A percentile compares a stretch with the other conserved stretches of the same genome.
Evolutionary conservation across 768 basidiomycete species (phyloP).

Genomic region (Suillus clintonianus): DNA sequence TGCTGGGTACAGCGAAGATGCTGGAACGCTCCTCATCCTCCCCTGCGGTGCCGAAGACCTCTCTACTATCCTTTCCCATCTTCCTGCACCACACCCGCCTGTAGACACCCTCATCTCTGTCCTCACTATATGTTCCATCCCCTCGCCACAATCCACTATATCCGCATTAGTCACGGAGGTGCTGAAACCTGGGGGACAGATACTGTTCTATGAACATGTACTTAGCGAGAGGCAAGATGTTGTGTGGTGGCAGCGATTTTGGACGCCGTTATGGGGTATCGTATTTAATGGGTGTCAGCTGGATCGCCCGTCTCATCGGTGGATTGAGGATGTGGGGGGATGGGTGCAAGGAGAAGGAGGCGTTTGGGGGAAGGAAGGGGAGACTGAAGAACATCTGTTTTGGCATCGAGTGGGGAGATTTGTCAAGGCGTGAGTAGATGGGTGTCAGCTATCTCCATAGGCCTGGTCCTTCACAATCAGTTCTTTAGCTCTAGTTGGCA

Average conservation of each 20-base stretch:
- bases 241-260: constrained; percentile 72
- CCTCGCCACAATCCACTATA: constrained; percentile 53
- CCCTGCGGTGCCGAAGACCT: constrained; percentile 65
- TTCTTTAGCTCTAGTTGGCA: no score
- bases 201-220: constrained; percentile 76
- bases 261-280: constrained; percentile 68
- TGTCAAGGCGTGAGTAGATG: constrained; percentile 40
- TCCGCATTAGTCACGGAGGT: constrained; percentile 47
- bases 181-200: constrained; percentile 62
- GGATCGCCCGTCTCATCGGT: constrained; percentile 55
- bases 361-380: constrained; percentile 50
- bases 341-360: constrained; percentile 46
- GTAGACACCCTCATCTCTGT: constrained; percentile 68
- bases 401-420: constrained; percentile 61
- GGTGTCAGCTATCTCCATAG: not conserved
- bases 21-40: constrained; percentile 58
- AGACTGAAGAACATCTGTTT: constrained; percentile 59
- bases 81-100: constrained; percentile 31
- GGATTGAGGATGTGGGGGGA: constrained; percentile 43
- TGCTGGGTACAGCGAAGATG: constrained; percentile 54
- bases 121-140: constrained; percentile 67
- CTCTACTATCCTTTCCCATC: constrained; percentile 44
- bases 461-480: not conserved
- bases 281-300: constrained; percentile 66
- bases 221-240: constrained; percentile 52